Conservation (phyloP, 148 eudicot genomes). For the Camellia sinensis region DNA sequence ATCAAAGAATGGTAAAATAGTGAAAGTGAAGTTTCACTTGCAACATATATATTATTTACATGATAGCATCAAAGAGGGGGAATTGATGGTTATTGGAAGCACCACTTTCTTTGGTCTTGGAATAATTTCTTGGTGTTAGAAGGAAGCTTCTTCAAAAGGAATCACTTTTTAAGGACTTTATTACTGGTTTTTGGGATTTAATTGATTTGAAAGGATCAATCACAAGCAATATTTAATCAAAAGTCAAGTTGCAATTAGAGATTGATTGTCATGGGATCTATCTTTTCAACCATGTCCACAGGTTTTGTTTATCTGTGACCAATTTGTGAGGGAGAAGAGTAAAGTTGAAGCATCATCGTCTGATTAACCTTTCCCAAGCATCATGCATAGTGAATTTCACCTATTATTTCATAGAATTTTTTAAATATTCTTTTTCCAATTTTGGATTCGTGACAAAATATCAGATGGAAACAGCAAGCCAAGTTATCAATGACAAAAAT, state of each 20-base stretch:
- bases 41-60: not conserved
- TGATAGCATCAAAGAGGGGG: not conserved
- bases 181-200: not conserved
- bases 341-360: not conserved
- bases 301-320: not conserved
- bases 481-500: not conserved
- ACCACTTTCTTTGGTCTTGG: constrained; percentile 6
- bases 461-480: not conserved
- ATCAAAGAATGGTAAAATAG: not conserved
- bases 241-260: not conserved
- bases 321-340: not conserved
- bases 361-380: no score
- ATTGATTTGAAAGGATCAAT: not conserved
- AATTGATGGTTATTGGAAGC: constrained; percentile 12
- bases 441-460: no score
- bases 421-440: no score
- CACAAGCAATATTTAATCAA: constrained; percentile 7
- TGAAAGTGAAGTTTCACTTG: constrained; percentile 12
- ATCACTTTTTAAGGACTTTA: not conserved
- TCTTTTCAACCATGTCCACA: not conserved
- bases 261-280: constrained; percentile 7
- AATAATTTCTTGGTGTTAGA: not conserved
- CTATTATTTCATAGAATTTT: no score
- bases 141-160: not conserved
- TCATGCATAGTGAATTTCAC: no score